phyloP scores from a whole-genome alignment of 2,329 filamentous ascomycete genomes.

The Neofusicoccum ribis region DNA sequence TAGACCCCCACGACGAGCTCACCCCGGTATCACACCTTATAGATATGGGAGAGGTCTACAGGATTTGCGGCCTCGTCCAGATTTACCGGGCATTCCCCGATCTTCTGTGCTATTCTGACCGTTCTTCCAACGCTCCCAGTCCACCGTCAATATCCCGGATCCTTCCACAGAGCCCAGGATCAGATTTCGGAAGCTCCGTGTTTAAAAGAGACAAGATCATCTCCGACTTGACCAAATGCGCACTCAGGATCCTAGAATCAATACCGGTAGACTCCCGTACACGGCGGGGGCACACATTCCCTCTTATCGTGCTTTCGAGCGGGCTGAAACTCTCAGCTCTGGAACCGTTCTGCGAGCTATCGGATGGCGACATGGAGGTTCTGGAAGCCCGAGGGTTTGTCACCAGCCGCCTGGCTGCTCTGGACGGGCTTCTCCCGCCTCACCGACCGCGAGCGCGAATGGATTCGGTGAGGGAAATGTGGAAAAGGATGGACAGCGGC shows the following conservation, averaged over 20 bases:
- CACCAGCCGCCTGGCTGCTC: neutral
- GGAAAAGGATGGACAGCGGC: neutral
- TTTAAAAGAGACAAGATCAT: neutral
- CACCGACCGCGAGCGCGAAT: neutral
- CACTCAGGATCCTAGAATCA: neutral
- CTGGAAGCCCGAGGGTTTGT: neutral
- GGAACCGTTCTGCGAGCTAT: neutral
- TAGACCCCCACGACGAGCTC: neutral
- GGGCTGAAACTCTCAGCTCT: neutral
- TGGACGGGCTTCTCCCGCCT: neutral
- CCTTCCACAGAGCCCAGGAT: neutral
- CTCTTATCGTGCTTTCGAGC: neutral
- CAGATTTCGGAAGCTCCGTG: neutral
- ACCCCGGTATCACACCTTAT: neutral
- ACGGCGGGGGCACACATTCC: neutral
- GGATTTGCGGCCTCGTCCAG: neutral
- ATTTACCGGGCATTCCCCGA: neutral
- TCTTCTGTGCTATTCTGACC: neutral
- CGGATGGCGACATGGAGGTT: neutral
- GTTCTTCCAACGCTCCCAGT: neutral
- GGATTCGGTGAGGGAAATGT: neutral
- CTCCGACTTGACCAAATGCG: neutral
- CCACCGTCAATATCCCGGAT: neutral
- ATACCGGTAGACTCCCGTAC: neutral
- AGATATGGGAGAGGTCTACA: neutral